Conservation (phyloP, 78 protist species). For the Goniomonas avonlea region DNA sequence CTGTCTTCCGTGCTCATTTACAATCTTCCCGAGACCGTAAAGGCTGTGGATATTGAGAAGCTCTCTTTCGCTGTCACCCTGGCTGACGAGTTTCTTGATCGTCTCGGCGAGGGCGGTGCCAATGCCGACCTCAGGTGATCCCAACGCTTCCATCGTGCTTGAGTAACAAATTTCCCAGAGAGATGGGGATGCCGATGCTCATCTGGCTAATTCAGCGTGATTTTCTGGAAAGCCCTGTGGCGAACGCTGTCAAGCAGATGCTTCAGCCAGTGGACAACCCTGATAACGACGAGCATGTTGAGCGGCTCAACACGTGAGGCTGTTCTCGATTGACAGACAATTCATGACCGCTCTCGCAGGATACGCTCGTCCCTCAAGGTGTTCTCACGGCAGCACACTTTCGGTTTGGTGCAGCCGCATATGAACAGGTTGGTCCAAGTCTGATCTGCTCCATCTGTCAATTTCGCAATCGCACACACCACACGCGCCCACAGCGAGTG, state of each 20-base stretch:
- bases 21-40: neutral
- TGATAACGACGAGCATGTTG: neutral
- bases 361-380: neutral
- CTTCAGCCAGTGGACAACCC: neutral
- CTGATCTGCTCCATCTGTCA: too few relatives aligned
- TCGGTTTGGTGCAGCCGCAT: constrained; percentile 2
- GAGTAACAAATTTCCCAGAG: too few relatives aligned
- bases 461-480: too few relatives aligned
- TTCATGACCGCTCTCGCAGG: too few relatives aligned
- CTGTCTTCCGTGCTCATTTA: neutral
- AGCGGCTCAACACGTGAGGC: neutral
- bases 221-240: neutral
- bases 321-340: too few relatives aligned
- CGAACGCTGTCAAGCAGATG: neutral
- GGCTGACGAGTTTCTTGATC: neutral
- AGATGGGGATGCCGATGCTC: neutral
- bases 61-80: constrained; percentile 1
- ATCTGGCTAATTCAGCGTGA: constrained; percentile 27
- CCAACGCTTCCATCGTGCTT: neutral
- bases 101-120: neutral
- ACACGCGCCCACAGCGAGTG: too few relatives aligned
- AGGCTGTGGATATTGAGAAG: neutral
- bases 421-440: too few relatives aligned
- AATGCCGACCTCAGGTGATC: neutral
- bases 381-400: neutral